A percentile compares a stretch with the other conserved stretches of the same genome.
Evolutionary conservation across 305 asterid genomes (phyloP).

Genomic region (Petunia hybrid): DNA sequence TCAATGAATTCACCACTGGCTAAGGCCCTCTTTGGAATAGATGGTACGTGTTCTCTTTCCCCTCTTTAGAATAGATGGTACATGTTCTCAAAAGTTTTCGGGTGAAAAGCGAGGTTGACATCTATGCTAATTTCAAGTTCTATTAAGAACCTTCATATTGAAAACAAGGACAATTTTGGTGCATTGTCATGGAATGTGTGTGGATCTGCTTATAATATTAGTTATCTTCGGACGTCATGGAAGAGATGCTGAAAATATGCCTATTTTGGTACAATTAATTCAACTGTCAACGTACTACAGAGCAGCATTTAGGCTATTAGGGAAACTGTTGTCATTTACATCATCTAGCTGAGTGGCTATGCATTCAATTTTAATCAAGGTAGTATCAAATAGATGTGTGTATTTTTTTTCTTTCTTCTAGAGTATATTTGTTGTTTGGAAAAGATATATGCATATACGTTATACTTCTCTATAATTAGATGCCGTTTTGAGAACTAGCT

Average conservation of each 20-base stretch:
- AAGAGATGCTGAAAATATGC: slow-evolving; percentile 15
- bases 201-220: not conserved
- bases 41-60: slow-evolving; percentile 57
- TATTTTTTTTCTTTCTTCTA: not conserved
- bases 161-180: not conserved
- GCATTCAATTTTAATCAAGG: slow-evolving; percentile 4
- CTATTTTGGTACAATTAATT: not conserved
- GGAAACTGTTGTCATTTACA: not conserved
- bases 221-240: not conserved
- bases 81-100: slow-evolving; percentile 25
- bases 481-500: not conserved
- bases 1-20: slow-evolving; percentile 94
- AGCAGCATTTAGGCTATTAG: not conserved
- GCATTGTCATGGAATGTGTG: not conserved
- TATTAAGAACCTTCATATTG: not conserved
- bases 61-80: slow-evolving; percentile 81
- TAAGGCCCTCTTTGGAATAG: slow-evolving; percentile 74
- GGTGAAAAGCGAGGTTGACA: not conserved
- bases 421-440: not conserved
- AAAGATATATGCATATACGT: not conserved
- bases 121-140: not conserved
- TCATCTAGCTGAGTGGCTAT: not conserved
- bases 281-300: not conserved
- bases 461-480: not conserved
- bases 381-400: not conserved